These are phyloP conservation scores for Thyridium curvatum DNA, from an alignment of 2,329 filamentous ascomycete genomes.

Conservation along the genomic window DNA sequence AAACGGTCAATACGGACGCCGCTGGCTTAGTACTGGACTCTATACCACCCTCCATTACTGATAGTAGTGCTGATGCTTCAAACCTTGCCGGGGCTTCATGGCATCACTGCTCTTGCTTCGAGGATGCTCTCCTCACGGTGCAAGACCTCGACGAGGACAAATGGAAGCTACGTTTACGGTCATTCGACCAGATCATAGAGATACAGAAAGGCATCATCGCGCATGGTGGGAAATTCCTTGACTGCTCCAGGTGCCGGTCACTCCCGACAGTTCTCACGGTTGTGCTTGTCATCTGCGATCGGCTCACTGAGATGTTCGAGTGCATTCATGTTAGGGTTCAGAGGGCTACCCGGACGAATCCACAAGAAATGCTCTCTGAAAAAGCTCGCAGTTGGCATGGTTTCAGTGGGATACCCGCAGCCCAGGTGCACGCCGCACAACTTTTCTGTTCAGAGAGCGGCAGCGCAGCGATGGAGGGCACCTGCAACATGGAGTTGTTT, in stretches of 20 bases:
- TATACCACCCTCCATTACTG: too few species aligned
- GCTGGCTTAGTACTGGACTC: too few species aligned
- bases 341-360: constrained; percentile 5
- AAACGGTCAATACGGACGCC: too few species aligned
- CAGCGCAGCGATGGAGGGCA: constrained; percentile 1
- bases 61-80: too few species aligned
- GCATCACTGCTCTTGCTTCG: constrained; percentile 13
- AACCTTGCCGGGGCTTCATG: too few species aligned
- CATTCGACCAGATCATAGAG: constrained; percentile 19
- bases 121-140: constrained; percentile 14
- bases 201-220: constrained; percentile 22
- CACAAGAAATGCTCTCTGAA: too few species aligned
- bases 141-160: constrained; percentile 22
- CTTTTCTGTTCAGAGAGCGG: constrained; percentile 8
- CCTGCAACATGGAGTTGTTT: constrained; percentile 18
- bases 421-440: too few species aligned
- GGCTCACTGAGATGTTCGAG: constrained; percentile 19
- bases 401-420: too few species aligned
- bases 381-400: too few species aligned
- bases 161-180: constrained; percentile 15
- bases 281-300: constrained; percentile 20
- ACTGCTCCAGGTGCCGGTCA: constrained; percentile 13
- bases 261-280: constrained; percentile 11
- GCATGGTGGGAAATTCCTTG: constrained; percentile 17
- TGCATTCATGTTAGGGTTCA: constrained; percentile 14